Base-by-base conservation (phyloP, 2,329 filamentous ascomycete species). In the Microdochium paspali region DNA sequence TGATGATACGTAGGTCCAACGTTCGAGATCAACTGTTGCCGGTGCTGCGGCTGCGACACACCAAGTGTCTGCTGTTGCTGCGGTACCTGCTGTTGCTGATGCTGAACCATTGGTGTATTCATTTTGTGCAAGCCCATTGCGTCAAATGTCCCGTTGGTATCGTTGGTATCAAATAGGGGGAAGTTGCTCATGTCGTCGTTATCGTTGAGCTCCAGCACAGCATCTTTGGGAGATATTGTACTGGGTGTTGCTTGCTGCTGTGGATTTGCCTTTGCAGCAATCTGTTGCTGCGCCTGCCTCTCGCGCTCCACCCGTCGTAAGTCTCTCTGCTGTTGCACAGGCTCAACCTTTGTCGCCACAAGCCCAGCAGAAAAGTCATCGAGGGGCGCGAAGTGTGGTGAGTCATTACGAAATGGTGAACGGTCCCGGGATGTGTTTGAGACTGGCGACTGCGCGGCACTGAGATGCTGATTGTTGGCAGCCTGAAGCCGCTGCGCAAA, bases 151-250 rank as follows among this genome's bases (percentile, higher is more conserved):
- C 61, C 59, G 20, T 58, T 68, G 43, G 71, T 62, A 39, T 79
- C 72, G 47, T 77, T 72, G 2, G 78, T 72, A 3, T 86, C 79
- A 60, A 95, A 95, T 20, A 95, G 69, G 12, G 87, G 82, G 56
- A 85, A 80, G 50, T 80, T 80, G 4, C 77, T 68, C 44, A 85
- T 84, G 18, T 84, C 82, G 2, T 90, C 86, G 0, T 73, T 66
- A 32, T 93, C 88, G 51, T 84, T 79, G 61, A 90, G 95, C 50
- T 96, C 90, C 45, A 96, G 69, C 50, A 95, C 68, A 1, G 90
- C 87, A 58, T 97, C 91, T 67, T 95, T 94, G 23, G 91, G 93
- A 1, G 91, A 97, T 44, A 98, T 95, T 0, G 91, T 95, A 65
- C 88, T 87, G n/a, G 84, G 75, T 0, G 74, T 76, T 5, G 73